Conservation (phyloP, 2,329 filamentous ascomycete species). For the Fusarium sp. region DNA sequence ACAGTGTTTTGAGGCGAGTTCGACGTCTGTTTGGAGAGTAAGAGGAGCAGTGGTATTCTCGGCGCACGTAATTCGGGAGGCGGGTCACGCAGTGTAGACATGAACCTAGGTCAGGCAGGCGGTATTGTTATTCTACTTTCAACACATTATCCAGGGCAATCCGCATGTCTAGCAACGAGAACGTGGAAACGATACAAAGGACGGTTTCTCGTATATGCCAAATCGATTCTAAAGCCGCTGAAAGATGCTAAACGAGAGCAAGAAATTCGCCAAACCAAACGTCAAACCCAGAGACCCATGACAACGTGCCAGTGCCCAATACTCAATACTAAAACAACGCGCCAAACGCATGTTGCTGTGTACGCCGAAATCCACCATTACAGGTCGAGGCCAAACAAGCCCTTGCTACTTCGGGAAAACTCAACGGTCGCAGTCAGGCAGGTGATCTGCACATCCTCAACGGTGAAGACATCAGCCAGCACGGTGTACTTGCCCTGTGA, state of each 20-base stretch:
- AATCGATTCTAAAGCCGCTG: conserved; percentile 40
- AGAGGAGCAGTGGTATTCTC: conserved; percentile 7
- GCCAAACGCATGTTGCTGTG: conserved; percentile 15
- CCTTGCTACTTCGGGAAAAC: conserved; percentile 60
- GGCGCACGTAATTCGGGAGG: conserved; percentile 13
- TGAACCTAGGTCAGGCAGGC: conserved; percentile 5
- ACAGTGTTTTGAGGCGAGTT: conserved; percentile 93
- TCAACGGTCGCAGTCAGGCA: conserved; percentile 82
- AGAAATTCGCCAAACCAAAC: conserved; percentile 36
- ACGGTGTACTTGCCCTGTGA: conserved; percentile 88
- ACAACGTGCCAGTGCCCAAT: conserved; percentile 33
- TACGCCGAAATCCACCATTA: conserved; percentile 39
- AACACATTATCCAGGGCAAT: conserved; percentile 5
- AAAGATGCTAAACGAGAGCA: conserved; percentile 31
- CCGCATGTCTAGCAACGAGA: neutral
- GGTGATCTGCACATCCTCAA: conserved; percentile 79
- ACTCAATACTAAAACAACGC: conserved; percentile 21
- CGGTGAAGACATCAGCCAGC: conserved; percentile 83
- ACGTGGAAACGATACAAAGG: conserved; percentile 17
- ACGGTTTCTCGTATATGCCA: conserved; percentile 29
- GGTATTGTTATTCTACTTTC: conserved; percentile 10
- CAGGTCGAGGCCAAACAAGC: conserved; percentile 55
- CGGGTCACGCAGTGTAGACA: conserved; percentile 4
- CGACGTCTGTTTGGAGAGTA: conserved; percentile 75
- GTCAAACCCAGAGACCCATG: conserved; percentile 22